A percentile compares a stretch with the other conserved stretches of the same genome.
These are phyloP conservation scores for Puya raimondii DNA, from an alignment of 176 grass and related monocot species.

Conservation along the genomic window DNA sequence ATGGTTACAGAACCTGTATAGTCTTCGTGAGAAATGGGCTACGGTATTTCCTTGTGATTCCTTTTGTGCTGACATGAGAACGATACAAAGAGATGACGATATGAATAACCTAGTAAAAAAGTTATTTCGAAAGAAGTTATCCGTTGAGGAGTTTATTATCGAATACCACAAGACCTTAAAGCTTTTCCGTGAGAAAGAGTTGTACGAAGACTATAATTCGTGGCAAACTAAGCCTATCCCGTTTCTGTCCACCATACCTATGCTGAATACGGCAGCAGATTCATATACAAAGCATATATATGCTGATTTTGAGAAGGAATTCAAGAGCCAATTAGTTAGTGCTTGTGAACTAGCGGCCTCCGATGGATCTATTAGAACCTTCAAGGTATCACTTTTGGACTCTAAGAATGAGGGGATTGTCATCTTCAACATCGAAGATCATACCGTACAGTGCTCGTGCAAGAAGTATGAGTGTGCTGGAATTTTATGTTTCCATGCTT, in stretches of 20 bases:
- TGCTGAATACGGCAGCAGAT: slow-evolving; percentile 3
- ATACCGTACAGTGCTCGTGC: not conserved
- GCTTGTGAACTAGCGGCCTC: not conserved
- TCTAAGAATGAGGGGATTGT: too few relatives aligned
- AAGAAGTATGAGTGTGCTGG: slow-evolving; percentile 7
- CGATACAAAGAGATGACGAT: not conserved
- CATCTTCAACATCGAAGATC: too few relatives aligned
- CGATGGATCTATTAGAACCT: not conserved
- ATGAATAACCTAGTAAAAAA: slow-evolving; percentile 7
- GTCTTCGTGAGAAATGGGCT: slow-evolving; percentile 2
- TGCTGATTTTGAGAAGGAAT: slow-evolving; percentile 2
- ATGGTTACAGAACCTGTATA: slow-evolving; percentile 1
- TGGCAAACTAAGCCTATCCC: too few relatives aligned
- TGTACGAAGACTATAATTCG: slow-evolving; percentile 9
- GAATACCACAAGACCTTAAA: not conserved
- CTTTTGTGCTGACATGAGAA: slow-evolving; percentile 6
- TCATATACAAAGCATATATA: slow-evolving; percentile 4
- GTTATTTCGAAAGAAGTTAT: not conserved
- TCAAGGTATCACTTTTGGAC: too few relatives aligned
- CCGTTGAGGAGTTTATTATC: not conserved
- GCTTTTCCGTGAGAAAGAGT: not conserved
- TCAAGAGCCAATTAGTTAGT: not conserved
- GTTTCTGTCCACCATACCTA: not conserved
- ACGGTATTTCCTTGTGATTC: not conserved
- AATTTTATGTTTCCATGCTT: slow-evolving; percentile 15